phyloP scores from a whole-genome alignment of 1,284 basidiomycete genomes.

The Amylostereum chailletii region DNA sequence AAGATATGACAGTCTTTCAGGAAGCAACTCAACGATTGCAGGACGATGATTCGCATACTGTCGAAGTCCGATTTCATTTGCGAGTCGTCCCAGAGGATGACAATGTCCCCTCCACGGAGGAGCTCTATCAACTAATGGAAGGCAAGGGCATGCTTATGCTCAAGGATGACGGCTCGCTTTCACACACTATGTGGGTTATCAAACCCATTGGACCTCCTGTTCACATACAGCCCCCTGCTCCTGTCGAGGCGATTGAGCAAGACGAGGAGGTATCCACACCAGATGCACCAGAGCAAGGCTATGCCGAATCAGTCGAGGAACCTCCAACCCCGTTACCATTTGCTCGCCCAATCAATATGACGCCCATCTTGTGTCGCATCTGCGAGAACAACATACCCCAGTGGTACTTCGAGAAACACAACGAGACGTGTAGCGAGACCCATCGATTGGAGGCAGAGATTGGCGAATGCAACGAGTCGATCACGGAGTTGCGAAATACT shows the following conservation, averaged over 20 bases:
- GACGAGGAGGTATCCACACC: conserved; percentile 46
- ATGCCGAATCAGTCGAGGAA: conserved; percentile 28
- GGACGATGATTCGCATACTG: conserved; percentile 89
- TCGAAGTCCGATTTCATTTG: conserved; percentile 87
- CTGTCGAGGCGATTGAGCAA: conserved; percentile 45
- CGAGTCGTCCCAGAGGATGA: conserved; percentile 59
- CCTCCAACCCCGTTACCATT: conserved; percentile 64
- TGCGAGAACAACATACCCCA: conserved; percentile 96
- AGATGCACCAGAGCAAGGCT: conserved; percentile 20
- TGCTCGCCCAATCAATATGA: conserved; percentile 67
- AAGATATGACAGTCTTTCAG: conserved; percentile 82
- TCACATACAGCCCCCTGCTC: conserved; percentile 45
- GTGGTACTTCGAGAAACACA: conserved; percentile 99
- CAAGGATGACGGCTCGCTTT: conserved; percentile 74
- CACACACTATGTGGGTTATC: conserved; percentile 99
- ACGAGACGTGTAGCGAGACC: conserved; percentile 96
- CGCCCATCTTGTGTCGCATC: conserved; percentile 94
- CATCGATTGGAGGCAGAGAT: conserved; percentile 97
- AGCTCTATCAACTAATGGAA: conserved; percentile 84
- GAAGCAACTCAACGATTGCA: conserved; percentile 83
- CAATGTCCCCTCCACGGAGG: conserved; percentile 38
- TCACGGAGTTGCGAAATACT: conserved; percentile 78
- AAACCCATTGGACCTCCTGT: conserved; percentile 27
- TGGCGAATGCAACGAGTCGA: conserved; percentile 86
- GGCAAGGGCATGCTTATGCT: conserved; percentile 99